Conservation (phyloP, 257 asterid species). For the Nicotiana tomentosiformis region DNA sequence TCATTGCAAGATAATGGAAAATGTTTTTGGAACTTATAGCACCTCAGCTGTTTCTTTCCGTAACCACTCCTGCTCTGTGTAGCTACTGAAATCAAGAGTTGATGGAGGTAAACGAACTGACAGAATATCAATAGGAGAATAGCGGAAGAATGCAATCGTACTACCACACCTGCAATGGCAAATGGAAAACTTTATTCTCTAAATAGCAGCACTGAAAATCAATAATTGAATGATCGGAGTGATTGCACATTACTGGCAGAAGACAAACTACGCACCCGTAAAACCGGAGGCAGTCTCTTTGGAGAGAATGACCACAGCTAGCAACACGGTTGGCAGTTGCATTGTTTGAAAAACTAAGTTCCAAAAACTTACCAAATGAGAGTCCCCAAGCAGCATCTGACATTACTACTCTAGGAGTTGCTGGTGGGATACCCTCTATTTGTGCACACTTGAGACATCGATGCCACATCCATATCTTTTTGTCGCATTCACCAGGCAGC, state of each 20-base stretch:
- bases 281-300: constrained; percentile 93
- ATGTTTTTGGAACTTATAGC: not conserved
- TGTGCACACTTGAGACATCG: constrained; percentile 75
- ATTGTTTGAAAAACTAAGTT: constrained; percentile 88
- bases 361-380: constrained; percentile 96
- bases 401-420: constrained; percentile 78
- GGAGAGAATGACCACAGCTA: constrained; percentile 95
- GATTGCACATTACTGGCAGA: not conserved
- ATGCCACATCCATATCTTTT: constrained; percentile 99
- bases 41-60: constrained; percentile 75
- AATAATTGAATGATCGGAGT: not conserved
- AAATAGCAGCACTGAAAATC: not conserved
- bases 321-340: constrained; percentile 93
- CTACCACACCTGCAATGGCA: constrained; percentile 59
- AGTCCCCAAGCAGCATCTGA: constrained; percentile 99
- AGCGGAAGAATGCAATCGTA: constrained; percentile 82
- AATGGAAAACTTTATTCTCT: not conserved
- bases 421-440: constrained; percentile 72
- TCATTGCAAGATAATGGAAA: not conserved
- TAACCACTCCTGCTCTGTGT: constrained; percentile 58
- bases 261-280: constrained; percentile 55
- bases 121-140: constrained; percentile 77
- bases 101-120: constrained; percentile 82
- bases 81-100: constrained; percentile 56
- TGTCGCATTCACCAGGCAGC: constrained; percentile 83